A percentile compares a stretch with the other conserved stretches of the same genome.
Conservation (phyloP, 495 filamentous ascomycete species). For the Saxophila tyrrhenica region DNA sequence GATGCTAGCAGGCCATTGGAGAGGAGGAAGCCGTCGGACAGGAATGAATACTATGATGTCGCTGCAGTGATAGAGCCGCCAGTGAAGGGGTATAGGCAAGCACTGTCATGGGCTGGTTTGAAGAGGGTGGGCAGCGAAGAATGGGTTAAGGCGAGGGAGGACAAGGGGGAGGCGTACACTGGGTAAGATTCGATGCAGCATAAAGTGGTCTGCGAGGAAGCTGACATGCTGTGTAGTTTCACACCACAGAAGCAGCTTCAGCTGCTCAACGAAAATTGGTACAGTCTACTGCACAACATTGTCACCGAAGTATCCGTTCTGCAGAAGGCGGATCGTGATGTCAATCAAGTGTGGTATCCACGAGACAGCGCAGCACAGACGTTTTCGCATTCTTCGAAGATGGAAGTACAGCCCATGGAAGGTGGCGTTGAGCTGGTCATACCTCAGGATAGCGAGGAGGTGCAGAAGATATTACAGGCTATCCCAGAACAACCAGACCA, state of each 20-base stretch:
- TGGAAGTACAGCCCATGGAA: constrained; percentile 6
- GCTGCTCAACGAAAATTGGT: constrained; percentile 43
- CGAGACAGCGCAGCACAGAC: neutral
- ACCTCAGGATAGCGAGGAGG: constrained; percentile 62
- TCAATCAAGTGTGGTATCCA: constrained; percentile 21
- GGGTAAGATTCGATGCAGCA: constrained; percentile 9
- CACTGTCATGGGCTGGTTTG: constrained; percentile 46
- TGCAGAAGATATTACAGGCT: neutral
- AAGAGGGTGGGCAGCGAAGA: constrained; percentile 40
- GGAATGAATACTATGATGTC: constrained; percentile 12
- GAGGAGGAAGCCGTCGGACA: constrained; percentile 22
- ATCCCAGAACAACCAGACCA: neutral
- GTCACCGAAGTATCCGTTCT: constrained; percentile 45
- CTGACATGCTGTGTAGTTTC: constrained; percentile 1
- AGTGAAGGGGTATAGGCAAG: constrained; percentile 40
- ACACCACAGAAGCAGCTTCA: constrained; percentile 25
- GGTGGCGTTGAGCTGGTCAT: constrained; percentile 44
- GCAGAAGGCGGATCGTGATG: constrained; percentile 29
- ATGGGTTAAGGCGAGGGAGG: constrained; percentile 38
- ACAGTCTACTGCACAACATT: constrained; percentile 13
- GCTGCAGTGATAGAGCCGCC: constrained; percentile 8
- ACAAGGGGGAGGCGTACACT: constrained; percentile 26
- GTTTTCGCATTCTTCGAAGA: neutral
- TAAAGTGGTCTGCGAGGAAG: neutral
- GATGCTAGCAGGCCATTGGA: neutral